Conservation (phyloP, 2,329 filamentous ascomycete genomes). For the Fusarium algeriense region DNA sequence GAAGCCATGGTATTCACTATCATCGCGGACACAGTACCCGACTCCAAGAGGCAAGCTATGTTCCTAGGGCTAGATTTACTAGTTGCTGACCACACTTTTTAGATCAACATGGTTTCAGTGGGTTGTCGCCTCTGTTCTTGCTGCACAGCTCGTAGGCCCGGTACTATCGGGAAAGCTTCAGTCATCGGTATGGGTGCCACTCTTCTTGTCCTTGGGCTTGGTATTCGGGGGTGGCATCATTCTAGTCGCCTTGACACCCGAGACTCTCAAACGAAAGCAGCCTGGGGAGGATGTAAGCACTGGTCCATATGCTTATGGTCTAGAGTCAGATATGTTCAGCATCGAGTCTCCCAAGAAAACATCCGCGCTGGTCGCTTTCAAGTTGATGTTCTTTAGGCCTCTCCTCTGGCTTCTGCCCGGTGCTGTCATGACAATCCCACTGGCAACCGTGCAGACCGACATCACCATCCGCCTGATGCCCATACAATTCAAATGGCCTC, state of each 20-base stretch:
- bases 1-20: constrained; percentile 49
- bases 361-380: constrained; percentile 12
- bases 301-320: not conserved
- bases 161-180: constrained; percentile 31
- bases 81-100: not conserved
- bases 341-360: not conserved
- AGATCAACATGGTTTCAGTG: constrained; percentile 47
- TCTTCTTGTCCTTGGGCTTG: constrained; percentile 39
- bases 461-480: constrained; percentile 45
- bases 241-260: constrained; percentile 39
- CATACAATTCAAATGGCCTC: constrained; percentile 44
- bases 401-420: constrained; percentile 43
- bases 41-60: constrained; percentile 30
- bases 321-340: not conserved
- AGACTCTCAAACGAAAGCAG: constrained; percentile 29
- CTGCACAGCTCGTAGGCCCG: constrained; percentile 37
- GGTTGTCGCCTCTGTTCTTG: constrained; percentile 40
- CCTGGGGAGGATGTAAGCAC: not conserved
- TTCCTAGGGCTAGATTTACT: not conserved
- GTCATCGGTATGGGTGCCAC: constrained; percentile 36
- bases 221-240: constrained; percentile 28
- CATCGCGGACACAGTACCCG: constrained; percentile 37
- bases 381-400: constrained; percentile 35
- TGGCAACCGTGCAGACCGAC: constrained; percentile 39
- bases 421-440: constrained; percentile 39